Conservation (phyloP, 2,329 filamentous ascomycete species). For the Raffaelea albimanens region DNA sequence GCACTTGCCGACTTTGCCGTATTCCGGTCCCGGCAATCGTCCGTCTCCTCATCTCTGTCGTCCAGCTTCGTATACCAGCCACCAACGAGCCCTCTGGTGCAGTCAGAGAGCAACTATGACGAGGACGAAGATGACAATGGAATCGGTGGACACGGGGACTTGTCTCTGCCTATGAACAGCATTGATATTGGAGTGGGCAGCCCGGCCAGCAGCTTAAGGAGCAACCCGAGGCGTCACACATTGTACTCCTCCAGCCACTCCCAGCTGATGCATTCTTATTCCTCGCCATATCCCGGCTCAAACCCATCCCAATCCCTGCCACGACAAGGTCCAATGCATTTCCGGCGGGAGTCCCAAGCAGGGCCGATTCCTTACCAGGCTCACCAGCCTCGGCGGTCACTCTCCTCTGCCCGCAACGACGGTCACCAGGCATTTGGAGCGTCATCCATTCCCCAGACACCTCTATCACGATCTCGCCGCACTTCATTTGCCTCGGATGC, state of each 20-base stretch:
- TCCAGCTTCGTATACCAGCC: constrained; percentile 77
- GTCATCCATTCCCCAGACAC: constrained; percentile 36
- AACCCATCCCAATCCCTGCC: constrained; percentile 10
- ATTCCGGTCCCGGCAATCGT: constrained; percentile 31
- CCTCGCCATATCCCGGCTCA: not conserved
- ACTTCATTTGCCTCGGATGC: constrained; percentile 66
- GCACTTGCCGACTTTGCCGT: constrained; percentile 6
- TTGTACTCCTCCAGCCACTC: constrained; percentile 49
- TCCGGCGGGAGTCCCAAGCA: constrained; percentile 18
- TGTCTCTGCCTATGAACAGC: constrained; percentile 42
- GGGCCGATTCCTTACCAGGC: constrained; percentile 59
- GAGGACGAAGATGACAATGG: constrained; percentile 3
- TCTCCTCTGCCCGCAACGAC: constrained; percentile 50
- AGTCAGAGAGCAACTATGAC: constrained; percentile 79
- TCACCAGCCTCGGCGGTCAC: constrained; percentile 67
- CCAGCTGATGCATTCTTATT: constrained; percentile 22
- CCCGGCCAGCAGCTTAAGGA: constrained; percentile 12
- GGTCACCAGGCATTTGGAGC: constrained; percentile 27
- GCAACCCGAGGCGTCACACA: constrained; percentile 55
- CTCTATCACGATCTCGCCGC: constrained; percentile 32
- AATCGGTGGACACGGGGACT: constrained; percentile 16
- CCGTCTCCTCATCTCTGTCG: constrained; percentile 62
- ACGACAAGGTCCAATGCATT: constrained; percentile 6
- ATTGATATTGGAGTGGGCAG: constrained; percentile 36
- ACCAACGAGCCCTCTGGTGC: constrained; percentile 85